Conservation (phyloP, 2,329 filamentous ascomycete genomes). For the Scedosporium aurantiacum region DNA sequence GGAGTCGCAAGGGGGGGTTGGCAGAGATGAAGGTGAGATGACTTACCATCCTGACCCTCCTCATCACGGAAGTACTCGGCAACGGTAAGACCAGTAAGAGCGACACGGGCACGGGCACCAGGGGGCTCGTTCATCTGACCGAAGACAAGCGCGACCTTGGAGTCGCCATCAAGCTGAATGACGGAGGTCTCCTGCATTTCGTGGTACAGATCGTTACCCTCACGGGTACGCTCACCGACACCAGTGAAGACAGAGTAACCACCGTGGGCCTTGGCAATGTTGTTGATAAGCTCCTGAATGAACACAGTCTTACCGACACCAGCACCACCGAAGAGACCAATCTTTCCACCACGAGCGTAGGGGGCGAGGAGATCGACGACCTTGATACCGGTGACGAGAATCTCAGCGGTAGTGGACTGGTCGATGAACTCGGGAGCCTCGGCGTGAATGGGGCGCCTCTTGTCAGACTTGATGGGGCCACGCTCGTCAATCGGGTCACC, state of each 20-base stretch:
- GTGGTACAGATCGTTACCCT: slow-evolving; percentile 99
- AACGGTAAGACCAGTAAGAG: slow-evolving; percentile 76
- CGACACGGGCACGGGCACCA: slow-evolving; percentile 98
- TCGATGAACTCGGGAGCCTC: slow-evolving; percentile 87
- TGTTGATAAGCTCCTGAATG: slow-evolving; percentile 99
- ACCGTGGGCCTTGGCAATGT: slow-evolving; percentile 99
- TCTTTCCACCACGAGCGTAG: slow-evolving; percentile 99
- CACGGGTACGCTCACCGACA: slow-evolving; percentile 99
- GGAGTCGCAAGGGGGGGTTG: slow-evolving; percentile 13
- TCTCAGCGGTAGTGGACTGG: slow-evolving; percentile 91
- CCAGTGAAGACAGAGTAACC: slow-evolving; percentile 99
- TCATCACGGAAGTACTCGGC: slow-evolving; percentile 72
- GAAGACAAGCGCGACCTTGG: slow-evolving; percentile 98
- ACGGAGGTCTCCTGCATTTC: slow-evolving; percentile 99
- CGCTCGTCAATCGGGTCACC: slow-evolving; percentile 99
- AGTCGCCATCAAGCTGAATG: slow-evolving; percentile 98
- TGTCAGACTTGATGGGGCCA: slow-evolving; percentile 90
- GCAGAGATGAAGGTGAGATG: slow-evolving; percentile 9
- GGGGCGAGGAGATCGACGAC: slow-evolving; percentile 98
- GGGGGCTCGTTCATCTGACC: slow-evolving; percentile 99
- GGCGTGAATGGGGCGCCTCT: slow-evolving; percentile 83
- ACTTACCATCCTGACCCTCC: slow-evolving; percentile 75
- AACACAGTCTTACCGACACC: slow-evolving; percentile 99
- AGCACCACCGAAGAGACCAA: slow-evolving; percentile 99
- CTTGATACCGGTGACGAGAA: slow-evolving; percentile 99